Conservation (phyloP, 2,329 filamentous ascomycete species). For the Pseudocercospora crystallina region DNA sequence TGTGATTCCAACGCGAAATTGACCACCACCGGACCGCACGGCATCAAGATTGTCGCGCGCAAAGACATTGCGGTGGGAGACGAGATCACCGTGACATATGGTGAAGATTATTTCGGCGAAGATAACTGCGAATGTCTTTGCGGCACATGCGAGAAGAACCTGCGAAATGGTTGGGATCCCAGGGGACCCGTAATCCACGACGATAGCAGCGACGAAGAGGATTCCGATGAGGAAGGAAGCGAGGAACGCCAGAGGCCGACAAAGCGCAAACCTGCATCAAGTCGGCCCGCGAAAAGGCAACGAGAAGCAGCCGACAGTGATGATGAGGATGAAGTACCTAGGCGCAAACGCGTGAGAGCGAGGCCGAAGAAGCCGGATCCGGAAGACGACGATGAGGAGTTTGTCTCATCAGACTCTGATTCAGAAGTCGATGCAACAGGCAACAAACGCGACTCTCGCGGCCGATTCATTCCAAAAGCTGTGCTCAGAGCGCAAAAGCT, state of each 20-base stretch:
- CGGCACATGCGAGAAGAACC: conserved; percentile 73
- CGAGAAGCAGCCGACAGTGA: conserved; percentile 16
- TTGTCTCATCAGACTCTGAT: background rate
- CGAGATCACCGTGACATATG: conserved; percentile 95
- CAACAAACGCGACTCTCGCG: conserved; percentile 4
- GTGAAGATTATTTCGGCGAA: conserved; percentile 92
- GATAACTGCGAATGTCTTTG: conserved; percentile 95
- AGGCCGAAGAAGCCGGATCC: conserved; percentile 4
- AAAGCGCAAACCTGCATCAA: conserved; percentile 4
- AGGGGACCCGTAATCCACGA: conserved; percentile 32
- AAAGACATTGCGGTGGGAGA: conserved; percentile 82
- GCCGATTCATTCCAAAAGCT: conserved; percentile 8
- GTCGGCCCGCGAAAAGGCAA: conserved; percentile 22
- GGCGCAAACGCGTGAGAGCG: background rate
- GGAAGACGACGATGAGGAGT: background rate
- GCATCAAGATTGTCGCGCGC: conserved; percentile 86
- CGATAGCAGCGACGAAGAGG: conserved; percentile 37
- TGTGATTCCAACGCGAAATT: conserved; percentile 89
- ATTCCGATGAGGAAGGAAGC: conserved; percentile 31
- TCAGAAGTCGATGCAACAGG: conserved; percentile 1
- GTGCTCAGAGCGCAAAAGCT: background rate
- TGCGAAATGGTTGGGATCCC: conserved; percentile 79
- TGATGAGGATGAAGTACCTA: background rate
- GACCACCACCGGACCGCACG: conserved; percentile 77
- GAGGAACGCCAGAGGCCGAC: conserved; percentile 22